phyloP scores from a whole-genome alignment of 163 green algal species.

The Chlamydomonas reinhardtii region DNA sequence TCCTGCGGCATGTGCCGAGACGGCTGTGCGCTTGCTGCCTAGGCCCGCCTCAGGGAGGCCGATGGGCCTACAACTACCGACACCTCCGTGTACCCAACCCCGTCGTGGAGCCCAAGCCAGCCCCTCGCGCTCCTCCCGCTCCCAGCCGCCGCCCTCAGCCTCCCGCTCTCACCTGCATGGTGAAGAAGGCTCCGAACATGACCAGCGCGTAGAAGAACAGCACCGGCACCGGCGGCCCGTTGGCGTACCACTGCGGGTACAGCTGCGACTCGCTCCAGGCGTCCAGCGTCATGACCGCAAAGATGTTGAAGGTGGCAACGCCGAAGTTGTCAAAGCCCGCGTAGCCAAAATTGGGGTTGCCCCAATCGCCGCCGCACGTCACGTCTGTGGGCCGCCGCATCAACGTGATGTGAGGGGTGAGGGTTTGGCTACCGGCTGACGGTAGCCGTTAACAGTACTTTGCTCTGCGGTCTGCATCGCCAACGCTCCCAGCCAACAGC shows the following conservation, averaged over 20 bases:
- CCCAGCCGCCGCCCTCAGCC: no score
- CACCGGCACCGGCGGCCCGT: neutral
- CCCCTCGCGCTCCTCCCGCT: no score
- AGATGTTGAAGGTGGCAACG: conserved; percentile 59
- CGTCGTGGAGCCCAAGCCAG: no score
- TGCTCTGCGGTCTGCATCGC: no score
- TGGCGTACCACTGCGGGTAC: conserved; percentile 51
- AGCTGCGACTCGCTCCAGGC: conserved; percentile 64
- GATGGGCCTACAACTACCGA: no score
- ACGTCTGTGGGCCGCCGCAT: neutral
- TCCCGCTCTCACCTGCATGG: neutral
- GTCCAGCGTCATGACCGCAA: conserved; percentile 67
- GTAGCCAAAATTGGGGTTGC: neutral
- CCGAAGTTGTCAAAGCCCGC: conserved; percentile 64
- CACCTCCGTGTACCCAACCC: no score
- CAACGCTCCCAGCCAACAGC: no score
- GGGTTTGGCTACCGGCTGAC: neutral
- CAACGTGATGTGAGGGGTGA: no score
- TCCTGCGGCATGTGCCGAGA: no score
- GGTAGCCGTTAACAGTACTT: no score
- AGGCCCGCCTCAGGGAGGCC: no score
- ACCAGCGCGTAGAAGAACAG: conserved; percentile 16
- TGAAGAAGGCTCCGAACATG: conserved; percentile 46
- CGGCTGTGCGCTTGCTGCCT: no score
- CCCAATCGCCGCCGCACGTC: neutral